Evolutionary conservation across 345 rosid species (phyloP).

Genomic region (Excoecaria cochinchinensis): DNA sequence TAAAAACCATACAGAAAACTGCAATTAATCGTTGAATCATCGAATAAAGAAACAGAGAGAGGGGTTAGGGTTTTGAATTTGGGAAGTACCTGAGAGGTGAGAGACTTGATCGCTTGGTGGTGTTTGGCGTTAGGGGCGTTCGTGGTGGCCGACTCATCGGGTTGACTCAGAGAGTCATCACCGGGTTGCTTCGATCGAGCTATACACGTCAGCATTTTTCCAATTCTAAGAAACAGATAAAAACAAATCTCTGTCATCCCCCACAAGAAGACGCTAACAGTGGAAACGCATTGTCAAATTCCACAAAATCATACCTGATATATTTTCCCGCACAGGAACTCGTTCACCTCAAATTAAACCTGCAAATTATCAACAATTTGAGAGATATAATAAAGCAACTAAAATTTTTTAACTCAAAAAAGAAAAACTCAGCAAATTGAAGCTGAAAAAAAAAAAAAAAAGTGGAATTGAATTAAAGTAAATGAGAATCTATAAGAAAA

Average conservation of each 20-base stretch:
- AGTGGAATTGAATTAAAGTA: background rate
- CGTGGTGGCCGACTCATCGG: constrained; percentile 38
- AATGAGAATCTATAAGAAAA: background rate
- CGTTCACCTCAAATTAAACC: background rate
- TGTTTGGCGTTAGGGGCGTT: constrained; percentile 31
- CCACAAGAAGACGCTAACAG: background rate
- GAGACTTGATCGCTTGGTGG: constrained; percentile 56
- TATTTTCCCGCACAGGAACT: background rate
- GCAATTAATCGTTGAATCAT: background rate
- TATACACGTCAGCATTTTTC: constrained; percentile 89
- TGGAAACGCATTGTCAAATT: constrained; percentile 1
- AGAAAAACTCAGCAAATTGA: background rate
- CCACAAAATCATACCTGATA: background rate
- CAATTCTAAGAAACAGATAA: background rate
- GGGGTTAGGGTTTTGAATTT: background rate
- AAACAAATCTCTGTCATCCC: background rate
- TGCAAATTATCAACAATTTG: background rate
- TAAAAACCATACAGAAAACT: constrained; percentile 8
- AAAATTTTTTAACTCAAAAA: background rate
- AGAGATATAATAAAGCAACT: background rate
- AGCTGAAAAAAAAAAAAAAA: background rate
- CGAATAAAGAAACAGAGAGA: background rate
- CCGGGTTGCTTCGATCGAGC: constrained; percentile 81
- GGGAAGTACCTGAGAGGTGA: constrained; percentile 71
- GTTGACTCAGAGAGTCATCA: constrained; percentile 61